Evolutionary conservation across 305 asterid species (phyloP).

Genomic region (Fraxinus sp.): DNA sequence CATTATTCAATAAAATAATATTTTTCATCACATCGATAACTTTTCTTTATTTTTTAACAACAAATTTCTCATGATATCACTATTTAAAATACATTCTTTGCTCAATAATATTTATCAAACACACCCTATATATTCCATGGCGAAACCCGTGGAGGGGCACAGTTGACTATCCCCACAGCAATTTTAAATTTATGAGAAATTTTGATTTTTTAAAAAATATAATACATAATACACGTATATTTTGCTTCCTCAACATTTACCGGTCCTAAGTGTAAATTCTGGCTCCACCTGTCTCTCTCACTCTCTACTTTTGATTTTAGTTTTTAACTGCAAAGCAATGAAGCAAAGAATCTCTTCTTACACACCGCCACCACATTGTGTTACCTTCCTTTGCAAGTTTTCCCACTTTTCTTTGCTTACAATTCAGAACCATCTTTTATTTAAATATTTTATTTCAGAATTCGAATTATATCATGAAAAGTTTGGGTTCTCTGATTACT

Average conservation of each 20-base stretch:
- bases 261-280: not conserved
- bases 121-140: no score
- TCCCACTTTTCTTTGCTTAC: constrained; percentile 78
- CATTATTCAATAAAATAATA: no score
- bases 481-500: constrained; percentile 56
- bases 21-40: no score
- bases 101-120: no score
- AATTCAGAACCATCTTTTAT: constrained; percentile 49
- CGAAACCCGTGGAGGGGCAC: no score
- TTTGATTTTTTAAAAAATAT: not conserved
- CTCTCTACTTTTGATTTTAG: constrained; percentile 20
- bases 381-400: constrained; percentile 64
- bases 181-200: not conserved
- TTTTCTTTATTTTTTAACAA: no score
- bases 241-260: not conserved
- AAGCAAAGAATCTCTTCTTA: constrained; percentile 78
- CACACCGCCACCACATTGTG: constrained; percentile 39
- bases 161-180: no score
- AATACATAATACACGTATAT: not conserved
- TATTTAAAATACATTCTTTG: no score
- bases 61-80: no score
- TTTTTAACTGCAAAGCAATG: constrained; percentile 43
- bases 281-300: not conserved
- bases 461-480: constrained; percentile 36
- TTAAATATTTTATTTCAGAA: constrained; percentile 11